Evolutionary conservation across 2,329 filamentous ascomycete species (phyloP), one percentile per base, ranked within the genome.

Genomic region (Scopulariopsis brevicaulis): DNA sequence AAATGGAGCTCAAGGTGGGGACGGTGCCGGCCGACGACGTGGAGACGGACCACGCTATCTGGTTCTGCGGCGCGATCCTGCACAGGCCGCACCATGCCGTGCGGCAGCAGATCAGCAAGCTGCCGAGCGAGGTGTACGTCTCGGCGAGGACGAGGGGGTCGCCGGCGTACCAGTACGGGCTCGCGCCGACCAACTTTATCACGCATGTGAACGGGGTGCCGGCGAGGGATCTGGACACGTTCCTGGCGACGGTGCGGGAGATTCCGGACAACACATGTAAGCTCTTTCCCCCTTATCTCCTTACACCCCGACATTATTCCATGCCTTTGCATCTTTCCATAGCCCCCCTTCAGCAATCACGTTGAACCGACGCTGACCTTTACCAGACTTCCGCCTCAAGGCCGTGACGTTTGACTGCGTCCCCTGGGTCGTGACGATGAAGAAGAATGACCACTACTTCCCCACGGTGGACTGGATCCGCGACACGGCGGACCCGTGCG

Each of bases 341-440:
- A 4, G 46, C 34, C 20, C 24, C 3, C 25, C 12, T 3, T n/a
- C 7, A n/a, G 3, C 37, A 40, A 8, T 37, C 37, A 15, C 12
- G 12, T 46, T n/a, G 15, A n/a, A 18, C 8, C 22, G 20, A 40
- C 51, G 24, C 66, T 68, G 61, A 64, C 58, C 25, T 43, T n/a
- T 24, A 15, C 34, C 59, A 87, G 84, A 99, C 73, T 99, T 99
- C 84, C 86, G 94, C 20, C 79, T 99, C 57, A 92, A 93, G 70
- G 90, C 94, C n/a, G 90, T 97, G 70, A 97, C 94, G 0, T 99
- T 99, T 67, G 94, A 99, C 71, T 96, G 95, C 66, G 91, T 99
- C 11, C 93, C 93, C 3, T 99, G 94, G 91, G 91, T 99, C n/a
- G 90, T 95, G 46, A 99, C 94, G 10, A 96, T 99, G 89, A 99